Conservation (phyloP, 2,329 filamentous ascomycete genomes). For the Geosmithia putterillii region DNA sequence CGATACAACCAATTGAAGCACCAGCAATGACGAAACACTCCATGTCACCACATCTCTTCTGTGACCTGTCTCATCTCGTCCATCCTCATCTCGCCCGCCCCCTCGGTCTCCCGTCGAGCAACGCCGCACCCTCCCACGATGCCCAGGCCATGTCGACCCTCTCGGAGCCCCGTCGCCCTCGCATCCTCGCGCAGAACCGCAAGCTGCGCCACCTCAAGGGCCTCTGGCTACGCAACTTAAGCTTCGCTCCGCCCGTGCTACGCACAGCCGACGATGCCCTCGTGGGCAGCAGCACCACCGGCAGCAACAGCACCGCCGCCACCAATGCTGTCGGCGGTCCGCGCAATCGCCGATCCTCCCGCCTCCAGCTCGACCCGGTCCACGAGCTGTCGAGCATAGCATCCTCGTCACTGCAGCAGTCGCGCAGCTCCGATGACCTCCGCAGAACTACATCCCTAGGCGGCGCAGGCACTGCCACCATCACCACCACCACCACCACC, state of each 20-base stretch:
- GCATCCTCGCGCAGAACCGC: constrained; percentile 62
- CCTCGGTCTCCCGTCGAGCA: neutral
- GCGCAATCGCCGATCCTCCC: constrained; percentile 9
- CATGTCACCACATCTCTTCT: neutral
- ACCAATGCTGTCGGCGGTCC: neutral
- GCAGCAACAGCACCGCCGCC: constrained; percentile 36
- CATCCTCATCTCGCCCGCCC: neutral
- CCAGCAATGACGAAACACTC: constrained; percentile 1
- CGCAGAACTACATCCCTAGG: no score
- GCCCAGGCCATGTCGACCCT: constrained; percentile 19
- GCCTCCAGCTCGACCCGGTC: constrained; percentile 49
- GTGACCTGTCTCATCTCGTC: neutral
- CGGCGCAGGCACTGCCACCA: no score
- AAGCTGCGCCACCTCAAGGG: constrained; percentile 79
- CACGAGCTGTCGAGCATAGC: constrained; percentile 18
- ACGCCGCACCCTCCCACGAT: neutral
- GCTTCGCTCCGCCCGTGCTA: constrained; percentile 45
- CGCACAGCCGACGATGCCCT: constrained; percentile 65
- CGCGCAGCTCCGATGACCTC: constrained; percentile 41
- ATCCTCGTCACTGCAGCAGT: constrained; percentile 35
- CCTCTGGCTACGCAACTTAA: constrained; percentile 77
- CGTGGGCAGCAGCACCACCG: constrained; percentile 29
- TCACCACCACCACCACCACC: no score
- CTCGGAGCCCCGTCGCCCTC: constrained; percentile 28
- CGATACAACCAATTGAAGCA: neutral